Base-by-base conservation (phyloP, 345 rosid genomes). In the Dovyalis caffra region DNA sequence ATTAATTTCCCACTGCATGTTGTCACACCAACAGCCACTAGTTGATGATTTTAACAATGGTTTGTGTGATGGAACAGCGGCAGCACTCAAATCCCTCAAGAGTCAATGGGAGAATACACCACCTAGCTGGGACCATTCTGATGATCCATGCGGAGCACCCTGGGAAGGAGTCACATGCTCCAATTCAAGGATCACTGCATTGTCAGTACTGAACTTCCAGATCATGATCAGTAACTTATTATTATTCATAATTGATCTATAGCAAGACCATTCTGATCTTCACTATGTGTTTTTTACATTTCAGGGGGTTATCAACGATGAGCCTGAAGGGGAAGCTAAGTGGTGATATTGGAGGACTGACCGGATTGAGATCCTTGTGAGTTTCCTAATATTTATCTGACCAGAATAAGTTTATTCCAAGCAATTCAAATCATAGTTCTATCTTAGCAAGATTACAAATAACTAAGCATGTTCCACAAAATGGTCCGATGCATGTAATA, bases 91-190 rank as follows among this genome's bases (percentile, higher is more conserved):
- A 74, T 92, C 98, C 60, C 85, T 95, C 82, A 89, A 86, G 86
- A 83, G 84, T 78, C 80, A 85, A 38, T 95, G 98, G 97, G 64
- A 82, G 76, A 89, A 91, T 83, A 84, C 86, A 2, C 98, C 99
- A 0, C 92, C 97, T 28, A 88, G 83, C 75, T 95, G 97, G 97
- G 84, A 68, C 49, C 85, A 74, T 16, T 87, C 94, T 29, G 85
- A 86, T 35, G 98, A 91, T 82, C 98, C 99, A 9, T 95, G 97
- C 76, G 90, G 90, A 72, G 70, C 76, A 60, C 91, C 91, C 68
- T 95, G 98, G 99, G 97, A 93, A 84, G 99, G 98, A 56, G 85
- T 95, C 78, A 78, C 91, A 14, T 95, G 98, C 82, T 84, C 81
- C 75, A 77, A 56, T 71, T 87, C 93, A 2, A 87, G 96, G 81